Percentiles rank a stretch among this genome's conserved stretches.
phyloP scores from a whole-genome alignment of 768 basidiomycete species.

The Lepiota venenata region DNA sequence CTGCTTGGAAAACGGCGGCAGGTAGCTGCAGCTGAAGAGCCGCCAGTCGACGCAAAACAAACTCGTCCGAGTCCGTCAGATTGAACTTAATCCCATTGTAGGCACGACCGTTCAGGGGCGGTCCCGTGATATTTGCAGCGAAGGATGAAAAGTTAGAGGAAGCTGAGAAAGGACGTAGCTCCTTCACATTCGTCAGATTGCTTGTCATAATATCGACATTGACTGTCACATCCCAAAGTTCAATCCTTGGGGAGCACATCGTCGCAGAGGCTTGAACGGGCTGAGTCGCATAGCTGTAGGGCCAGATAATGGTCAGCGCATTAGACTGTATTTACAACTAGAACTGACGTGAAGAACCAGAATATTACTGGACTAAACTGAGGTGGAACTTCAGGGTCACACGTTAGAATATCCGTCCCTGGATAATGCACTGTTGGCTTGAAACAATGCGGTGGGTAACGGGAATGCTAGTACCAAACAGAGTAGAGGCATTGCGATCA shows the following conservation, averaged over 20 bases:
- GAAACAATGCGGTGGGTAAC: neutral
- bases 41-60: slow-evolving; percentile 32
- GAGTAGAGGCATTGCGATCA: slow-evolving; percentile 29
- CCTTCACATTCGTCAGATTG: slow-evolving; percentile 39
- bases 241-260: slow-evolving; percentile 42
- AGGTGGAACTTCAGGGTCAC: slow-evolving; percentile 21
- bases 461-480: slow-evolving; percentile 35
- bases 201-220: slow-evolving; percentile 40
- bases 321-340: neutral
- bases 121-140: slow-evolving; percentile 42
- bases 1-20: slow-evolving; percentile 47
- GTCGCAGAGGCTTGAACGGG: slow-evolving; percentile 37
- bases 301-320: neutral
- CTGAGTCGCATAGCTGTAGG: slow-evolving; percentile 29
- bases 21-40: slow-evolving; percentile 49
- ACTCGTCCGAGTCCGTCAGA: slow-evolving; percentile 35
- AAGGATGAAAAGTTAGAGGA: slow-evolving; percentile 36
- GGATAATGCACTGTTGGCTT: neutral
- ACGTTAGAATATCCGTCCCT: slow-evolving; percentile 29
- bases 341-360: slow-evolving; percentile 48
- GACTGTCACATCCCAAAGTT: slow-evolving; percentile 42
- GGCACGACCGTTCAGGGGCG: slow-evolving; percentile 40
- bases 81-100: slow-evolving; percentile 56
- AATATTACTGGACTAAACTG: slow-evolving; percentile 49
- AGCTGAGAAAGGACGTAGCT: slow-evolving; percentile 35